Percentiles rank a stretch among this genome's conserved stretches.
These are phyloP conservation scores for Abrus precatorius DNA, from an alignment of 306 rosid species.

Conservation along the genomic window DNA sequence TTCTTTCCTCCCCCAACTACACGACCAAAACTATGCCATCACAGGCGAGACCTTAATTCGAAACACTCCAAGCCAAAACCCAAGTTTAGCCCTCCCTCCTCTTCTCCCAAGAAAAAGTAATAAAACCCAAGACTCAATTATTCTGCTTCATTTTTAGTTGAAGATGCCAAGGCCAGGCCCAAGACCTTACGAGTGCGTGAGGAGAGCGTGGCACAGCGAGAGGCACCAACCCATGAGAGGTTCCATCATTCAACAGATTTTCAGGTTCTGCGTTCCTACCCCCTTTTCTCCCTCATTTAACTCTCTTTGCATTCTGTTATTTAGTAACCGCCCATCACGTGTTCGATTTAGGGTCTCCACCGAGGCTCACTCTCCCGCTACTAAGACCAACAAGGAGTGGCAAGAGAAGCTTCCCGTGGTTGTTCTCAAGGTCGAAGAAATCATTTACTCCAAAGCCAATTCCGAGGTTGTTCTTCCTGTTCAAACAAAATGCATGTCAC, in stretches of 20 bases:
- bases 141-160: neutral
- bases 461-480: conserved; percentile 72
- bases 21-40: conserved; percentile 16
- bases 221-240: conserved; percentile 92
- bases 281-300: neutral
- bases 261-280: conserved; percentile 74
- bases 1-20: conserved; percentile 18
- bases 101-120: neutral
- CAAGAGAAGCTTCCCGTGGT: conserved; percentile 88
- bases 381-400: conserved; percentile 95
- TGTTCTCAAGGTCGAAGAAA: conserved; percentile 93
- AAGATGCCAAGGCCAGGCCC: conserved; percentile 99
- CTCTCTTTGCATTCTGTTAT: conserved; percentile 48
- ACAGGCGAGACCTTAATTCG: conserved; percentile 10
- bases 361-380: conserved; percentile 69
- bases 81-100: neutral
- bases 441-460: conserved; percentile 96
- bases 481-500: conserved; percentile 38
- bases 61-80: neutral
- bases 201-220: conserved; percentile 98
- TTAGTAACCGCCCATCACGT: conserved; percentile 60
- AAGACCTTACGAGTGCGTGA: conserved; percentile 96
- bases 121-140: neutral
- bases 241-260: conserved; percentile 86
- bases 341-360: conserved; percentile 86